Percentiles rank a stretch among this genome's conserved stretches.
Evolutionary conservation across 1,284 basidiomycete species (phyloP).

Genomic region (Cutaneotrichosporon cavernicola): DNA sequence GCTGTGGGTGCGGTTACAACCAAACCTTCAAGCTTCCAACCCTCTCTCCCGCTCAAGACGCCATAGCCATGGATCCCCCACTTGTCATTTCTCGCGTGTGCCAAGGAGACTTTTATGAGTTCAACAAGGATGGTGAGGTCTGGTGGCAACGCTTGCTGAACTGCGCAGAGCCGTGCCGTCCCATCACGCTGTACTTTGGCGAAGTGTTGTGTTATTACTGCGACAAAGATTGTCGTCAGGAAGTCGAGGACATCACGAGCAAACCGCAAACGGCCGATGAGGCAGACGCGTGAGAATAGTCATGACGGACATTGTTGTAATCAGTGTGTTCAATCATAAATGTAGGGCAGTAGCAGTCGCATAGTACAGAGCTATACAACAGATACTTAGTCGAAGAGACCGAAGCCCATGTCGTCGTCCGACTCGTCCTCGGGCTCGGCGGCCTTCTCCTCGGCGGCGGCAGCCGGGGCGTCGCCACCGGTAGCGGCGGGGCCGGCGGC

Average conservation of each 20-base stretch:
- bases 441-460: constrained; percentile 57
- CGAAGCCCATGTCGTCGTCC: constrained; percentile 63
- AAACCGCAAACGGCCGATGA: background rate
- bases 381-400: constrained; percentile 76
- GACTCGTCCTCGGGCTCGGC: constrained; percentile 75
- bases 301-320: background rate
- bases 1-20: too few species aligned
- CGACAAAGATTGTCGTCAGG: background rate
- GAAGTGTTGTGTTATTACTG: constrained; percentile 4
- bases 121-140: background rate
- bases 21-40: background rate
- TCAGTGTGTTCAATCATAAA: background rate
- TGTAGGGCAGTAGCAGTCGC: constrained; percentile 1
- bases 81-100: background rate
- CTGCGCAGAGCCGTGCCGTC: background rate
- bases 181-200: background rate
- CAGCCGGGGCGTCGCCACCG: constrained; percentile 59
- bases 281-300: background rate
- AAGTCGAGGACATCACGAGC: background rate
- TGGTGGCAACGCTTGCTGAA: background rate
- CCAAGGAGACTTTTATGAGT: background rate
- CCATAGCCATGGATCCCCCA: background rate
- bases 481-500: constrained; percentile 65
- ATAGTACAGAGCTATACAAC: constrained; percentile 21
- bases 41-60: background rate